Evolutionary conservation across 805 yeast genomes (phyloP).

Genomic region (Jamesozyma hellenica): DNA sequence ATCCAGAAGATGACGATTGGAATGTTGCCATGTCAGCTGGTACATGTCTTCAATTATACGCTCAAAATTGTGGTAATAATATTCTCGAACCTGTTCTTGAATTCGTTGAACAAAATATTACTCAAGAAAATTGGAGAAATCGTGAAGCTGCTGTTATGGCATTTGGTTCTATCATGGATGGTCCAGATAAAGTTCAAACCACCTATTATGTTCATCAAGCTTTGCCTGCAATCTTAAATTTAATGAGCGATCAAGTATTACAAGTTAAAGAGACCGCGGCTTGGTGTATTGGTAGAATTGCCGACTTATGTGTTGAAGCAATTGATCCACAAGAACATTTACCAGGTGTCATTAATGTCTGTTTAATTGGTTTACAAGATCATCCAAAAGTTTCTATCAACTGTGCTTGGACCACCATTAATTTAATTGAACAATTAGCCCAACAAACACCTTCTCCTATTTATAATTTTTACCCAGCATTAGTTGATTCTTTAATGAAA

Average conservation of each 20-base stretch:
- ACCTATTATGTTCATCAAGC: conserved; percentile 69
- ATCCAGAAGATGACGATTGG: conserved; percentile 94
- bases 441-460: conserved; percentile 44
- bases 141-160: conserved; percentile 99
- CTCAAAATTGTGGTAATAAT: conserved; percentile 78
- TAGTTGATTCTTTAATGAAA: conserved; percentile 61
- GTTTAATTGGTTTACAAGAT: conserved; percentile 73
- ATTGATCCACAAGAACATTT: conserved; percentile 56
- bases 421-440: conserved; percentile 73
- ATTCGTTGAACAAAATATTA: conserved; percentile 71
- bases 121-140: conserved; percentile 59
- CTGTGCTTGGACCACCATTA: conserved; percentile 95
- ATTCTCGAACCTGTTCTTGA: conserved; percentile 77
- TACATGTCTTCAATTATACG: conserved; percentile 88
- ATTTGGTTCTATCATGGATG: conserved; percentile 91
- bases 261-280: conserved; percentile 96
- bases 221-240: conserved; percentile 59
- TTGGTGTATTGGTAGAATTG: conserved; percentile 96
- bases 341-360: conserved; percentile 62
- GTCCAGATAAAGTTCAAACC: conserved; percentile 71
- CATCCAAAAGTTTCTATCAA: conserved; percentile 92
- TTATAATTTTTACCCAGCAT: conserved; percentile 59
- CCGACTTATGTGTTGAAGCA: conserved; percentile 74
- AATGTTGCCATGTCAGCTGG: conserved; percentile 98
- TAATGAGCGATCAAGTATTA: conserved; percentile 64